Conservation (phyloP, 768 basidiomycete genomes). For the Porphyrellus cyaneotinctus region DNA sequence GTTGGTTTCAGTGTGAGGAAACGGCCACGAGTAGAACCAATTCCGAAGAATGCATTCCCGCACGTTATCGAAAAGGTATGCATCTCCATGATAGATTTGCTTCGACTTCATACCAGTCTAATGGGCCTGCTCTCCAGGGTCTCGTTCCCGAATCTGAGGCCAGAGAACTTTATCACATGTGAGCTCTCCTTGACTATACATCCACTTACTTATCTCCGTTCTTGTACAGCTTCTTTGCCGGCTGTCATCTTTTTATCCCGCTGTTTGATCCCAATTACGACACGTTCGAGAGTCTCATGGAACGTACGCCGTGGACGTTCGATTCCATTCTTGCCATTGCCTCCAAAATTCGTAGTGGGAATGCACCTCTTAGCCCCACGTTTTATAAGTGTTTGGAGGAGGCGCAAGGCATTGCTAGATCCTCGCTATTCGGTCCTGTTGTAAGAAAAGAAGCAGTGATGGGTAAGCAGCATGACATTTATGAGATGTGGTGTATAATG, state of each 20-base stretch:
- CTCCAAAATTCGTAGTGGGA: conserved; percentile 87
- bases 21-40: conserved; percentile 79
- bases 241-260: conserved; percentile 95
- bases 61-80: conserved; percentile 83
- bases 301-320: conserved; percentile 93
- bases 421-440: conserved; percentile 89
- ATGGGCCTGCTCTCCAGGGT: conserved; percentile 44
- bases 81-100: not conserved
- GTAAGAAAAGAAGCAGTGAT: conserved; percentile 94
- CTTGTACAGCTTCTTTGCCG: conserved; percentile 79
- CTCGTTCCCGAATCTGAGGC: conserved; percentile 84
- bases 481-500: conserved; percentile 1
- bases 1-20: conserved; percentile 55
- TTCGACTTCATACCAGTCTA: not conserved
- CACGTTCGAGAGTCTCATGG: conserved; percentile 87
- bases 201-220: conserved; percentile 2
- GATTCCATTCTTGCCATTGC: conserved; percentile 92
- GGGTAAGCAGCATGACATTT: conserved; percentile 44
- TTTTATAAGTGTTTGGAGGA: conserved; percentile 93
- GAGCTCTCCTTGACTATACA: conserved; percentile 27
- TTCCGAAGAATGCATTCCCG: conserved; percentile 80
- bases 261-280: conserved; percentile 92
- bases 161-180: conserved; percentile 90
- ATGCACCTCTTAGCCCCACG: conserved; percentile 75
- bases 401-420: conserved; percentile 92